Evolutionary conservation across 2,329 filamentous ascomycete species (phyloP).

Genomic region (Thielaviopsis euricoi): DNA sequence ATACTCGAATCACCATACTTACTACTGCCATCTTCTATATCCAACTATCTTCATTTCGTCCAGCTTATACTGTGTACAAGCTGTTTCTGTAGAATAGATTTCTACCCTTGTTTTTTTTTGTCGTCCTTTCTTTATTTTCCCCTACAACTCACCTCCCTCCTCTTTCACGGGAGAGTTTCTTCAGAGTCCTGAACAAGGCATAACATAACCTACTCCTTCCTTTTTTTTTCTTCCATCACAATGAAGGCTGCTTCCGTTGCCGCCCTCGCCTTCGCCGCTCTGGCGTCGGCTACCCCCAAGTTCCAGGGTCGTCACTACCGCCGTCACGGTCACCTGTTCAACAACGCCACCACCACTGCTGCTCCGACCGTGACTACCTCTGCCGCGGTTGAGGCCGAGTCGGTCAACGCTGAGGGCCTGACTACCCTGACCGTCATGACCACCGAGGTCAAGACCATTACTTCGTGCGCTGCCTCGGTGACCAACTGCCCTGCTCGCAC

Average conservation of each 20-base stretch:
- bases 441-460: conserved; percentile 40
- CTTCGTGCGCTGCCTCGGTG: conserved; percentile 38
- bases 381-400: conserved; percentile 1
- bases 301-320: conserved; percentile 8
- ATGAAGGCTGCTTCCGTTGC: conserved; percentile 11
- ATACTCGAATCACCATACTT: background rate
- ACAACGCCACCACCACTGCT: background rate
- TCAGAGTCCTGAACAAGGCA: background rate
- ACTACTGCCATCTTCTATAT: background rate
- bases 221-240: background rate
- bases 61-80: conserved; percentile 6
- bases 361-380: background rate
- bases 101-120: conserved; percentile 10
- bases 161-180: background rate
- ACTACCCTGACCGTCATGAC: conserved; percentile 33
- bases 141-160: conserved; percentile 2
- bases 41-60: background rate
- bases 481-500: conserved; percentile 34
- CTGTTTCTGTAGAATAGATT: conserved; percentile 3
- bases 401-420: conserved; percentile 13
- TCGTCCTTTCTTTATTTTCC: conserved; percentile 8
- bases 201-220: background rate
- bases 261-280: conserved; percentile 8
- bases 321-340: background rate
- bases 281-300: conserved; percentile 9